A percentile compares a stretch with the other conserved stretches of the same genome.
Evolutionary conservation across 176 grass and related monocot genomes (phyloP).

Genomic region (Cymbopogon citratus): DNA sequence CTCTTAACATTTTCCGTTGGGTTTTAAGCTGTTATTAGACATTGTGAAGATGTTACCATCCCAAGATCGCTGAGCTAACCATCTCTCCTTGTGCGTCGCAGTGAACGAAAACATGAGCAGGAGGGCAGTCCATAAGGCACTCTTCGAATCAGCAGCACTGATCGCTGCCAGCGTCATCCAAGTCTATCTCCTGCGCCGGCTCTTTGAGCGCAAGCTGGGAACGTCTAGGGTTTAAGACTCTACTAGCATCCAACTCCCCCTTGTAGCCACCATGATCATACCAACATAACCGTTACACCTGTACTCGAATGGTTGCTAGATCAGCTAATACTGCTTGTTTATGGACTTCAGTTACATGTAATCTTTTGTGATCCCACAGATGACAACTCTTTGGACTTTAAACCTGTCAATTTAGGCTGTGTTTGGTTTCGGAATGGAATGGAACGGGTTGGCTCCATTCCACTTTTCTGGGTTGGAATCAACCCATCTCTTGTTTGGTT

Average conservation of each 20-base stretch:
- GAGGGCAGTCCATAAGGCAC: slow-evolving; percentile 77
- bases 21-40: not conserved
- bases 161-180: slow-evolving; percentile 74
- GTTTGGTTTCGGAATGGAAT: not conserved
- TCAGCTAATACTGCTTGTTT: slow-evolving; percentile 5
- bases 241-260: not conserved
- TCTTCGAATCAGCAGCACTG: slow-evolving; percentile 64
- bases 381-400: not conserved
- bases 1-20: not conserved
- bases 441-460: too few species aligned
- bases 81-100: not conserved
- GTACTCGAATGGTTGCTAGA: slow-evolving; percentile 18
- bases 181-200: slow-evolving; percentile 79
- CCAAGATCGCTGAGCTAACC: not conserved
- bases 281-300: not conserved
- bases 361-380: not conserved
- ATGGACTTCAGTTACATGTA: not conserved
- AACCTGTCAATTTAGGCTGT: not conserved
- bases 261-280: not conserved
- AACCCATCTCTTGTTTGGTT: too few species aligned
- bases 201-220: slow-evolving; percentile 89
- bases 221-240: slow-evolving; percentile 60
- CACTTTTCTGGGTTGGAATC: too few species aligned
- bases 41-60: not conserved
- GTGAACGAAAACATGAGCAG: slow-evolving; percentile 95